phyloP scores from a whole-genome alignment of 768 basidiomycete genomes.

The Thelephora ganbajun region DNA sequence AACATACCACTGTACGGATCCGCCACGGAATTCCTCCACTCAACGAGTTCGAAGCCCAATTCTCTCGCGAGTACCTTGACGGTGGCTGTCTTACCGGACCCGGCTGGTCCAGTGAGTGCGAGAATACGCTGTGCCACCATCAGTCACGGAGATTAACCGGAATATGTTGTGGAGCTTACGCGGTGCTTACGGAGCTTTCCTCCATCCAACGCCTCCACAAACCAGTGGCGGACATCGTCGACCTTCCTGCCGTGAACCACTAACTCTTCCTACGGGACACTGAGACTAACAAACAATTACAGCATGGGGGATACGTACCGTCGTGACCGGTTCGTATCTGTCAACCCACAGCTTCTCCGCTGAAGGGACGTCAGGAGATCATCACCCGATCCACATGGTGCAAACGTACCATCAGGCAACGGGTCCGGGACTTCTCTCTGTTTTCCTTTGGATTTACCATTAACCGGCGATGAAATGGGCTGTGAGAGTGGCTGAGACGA shows the following conservation, averaged over 20 bases:
- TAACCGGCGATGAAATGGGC: too few species aligned
- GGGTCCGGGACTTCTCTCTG: not conserved
- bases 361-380: not conserved
- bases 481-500: too few species aligned
- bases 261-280: conserved; percentile 39
- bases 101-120: conserved; percentile 77
- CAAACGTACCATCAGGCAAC: not conserved
- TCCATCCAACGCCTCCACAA: conserved; percentile 57
- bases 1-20: conserved; percentile 4
- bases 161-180: conserved; percentile 27
- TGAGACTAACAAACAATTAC: not conserved
- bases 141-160: not conserved
- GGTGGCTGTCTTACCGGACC: conserved; percentile 83
- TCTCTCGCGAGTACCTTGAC: conserved; percentile 62
- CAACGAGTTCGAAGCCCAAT: conserved; percentile 65
- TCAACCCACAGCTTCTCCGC: conserved; percentile 20
- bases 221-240: conserved; percentile 63
- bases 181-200: conserved; percentile 61
- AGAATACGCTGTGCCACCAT: conserved; percentile 54
- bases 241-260: conserved; percentile 74
- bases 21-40: conserved; percentile 72
- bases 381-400: not conserved
- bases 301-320: conserved; percentile 9
- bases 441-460: not conserved
- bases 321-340: conserved; percentile 16